Evolutionary conservation across 805 yeast genomes (phyloP).

Genomic region (Lipomyces yamadae): DNA sequence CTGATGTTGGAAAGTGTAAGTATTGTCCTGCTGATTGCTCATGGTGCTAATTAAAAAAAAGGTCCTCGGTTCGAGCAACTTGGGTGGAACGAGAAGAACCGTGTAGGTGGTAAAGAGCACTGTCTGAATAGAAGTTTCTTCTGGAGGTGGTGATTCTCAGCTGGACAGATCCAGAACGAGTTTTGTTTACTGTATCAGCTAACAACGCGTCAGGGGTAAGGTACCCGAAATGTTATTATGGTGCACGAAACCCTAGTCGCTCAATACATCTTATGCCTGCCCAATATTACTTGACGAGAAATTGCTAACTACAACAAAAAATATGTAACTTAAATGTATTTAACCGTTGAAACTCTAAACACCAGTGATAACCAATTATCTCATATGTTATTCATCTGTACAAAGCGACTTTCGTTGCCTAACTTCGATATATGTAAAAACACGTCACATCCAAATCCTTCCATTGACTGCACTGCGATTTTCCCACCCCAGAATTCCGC

Average conservation of each 20-base stretch:
- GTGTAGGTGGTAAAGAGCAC: not conserved
- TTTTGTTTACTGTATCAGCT: not conserved
- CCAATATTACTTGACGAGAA: too few relatives aligned
- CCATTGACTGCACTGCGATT: constrained; percentile 76
- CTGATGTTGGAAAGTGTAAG: not conserved
- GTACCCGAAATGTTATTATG: not conserved
- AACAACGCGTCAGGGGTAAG: constrained; percentile 3
- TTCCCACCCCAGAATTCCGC: constrained; percentile 98
- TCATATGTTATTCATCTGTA: constrained; percentile 19
- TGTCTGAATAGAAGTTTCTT: not conserved
- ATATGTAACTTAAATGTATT: not conserved
- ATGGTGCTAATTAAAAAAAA: not conserved
- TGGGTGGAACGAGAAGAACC: not conserved
- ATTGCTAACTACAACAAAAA: too few relatives aligned
- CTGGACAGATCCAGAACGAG: not conserved
- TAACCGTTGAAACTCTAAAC: not conserved
- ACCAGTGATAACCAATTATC: not conserved
- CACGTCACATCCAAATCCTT: constrained; percentile 92
- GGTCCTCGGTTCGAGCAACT: not conserved
- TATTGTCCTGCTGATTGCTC: not conserved
- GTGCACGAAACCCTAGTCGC: too few relatives aligned
- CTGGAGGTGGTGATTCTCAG: not conserved
- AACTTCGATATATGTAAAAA: constrained; percentile 76
- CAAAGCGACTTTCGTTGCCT: constrained; percentile 53
- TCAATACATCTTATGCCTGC: too few relatives aligned